A percentile compares a stretch with the other conserved stretches of the same genome.
phyloP scores from a whole-genome alignment of 108 stramenopile species.

The Cyclostephanos invisitatus region DNA sequence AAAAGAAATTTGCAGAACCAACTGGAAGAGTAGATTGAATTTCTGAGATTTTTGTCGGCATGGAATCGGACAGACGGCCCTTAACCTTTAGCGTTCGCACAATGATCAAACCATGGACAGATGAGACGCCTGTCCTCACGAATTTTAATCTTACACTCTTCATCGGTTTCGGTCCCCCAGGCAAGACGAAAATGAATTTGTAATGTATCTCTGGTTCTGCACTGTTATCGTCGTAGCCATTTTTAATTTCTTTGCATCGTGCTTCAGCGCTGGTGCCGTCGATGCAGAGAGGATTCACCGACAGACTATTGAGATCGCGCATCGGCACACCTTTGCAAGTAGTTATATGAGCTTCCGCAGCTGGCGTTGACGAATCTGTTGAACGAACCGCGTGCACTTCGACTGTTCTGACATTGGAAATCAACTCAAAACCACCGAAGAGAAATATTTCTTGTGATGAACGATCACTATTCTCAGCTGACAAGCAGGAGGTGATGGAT shows the following conservation, averaged over 20 bases:
- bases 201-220: constrained; percentile 1
- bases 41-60: constrained; percentile 6
- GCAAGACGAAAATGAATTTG: constrained; percentile 40
- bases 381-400: constrained; percentile 27
- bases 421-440: constrained; percentile 47
- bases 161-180: constrained; percentile 42
- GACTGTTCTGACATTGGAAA: constrained; percentile 29
- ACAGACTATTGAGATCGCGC: constrained; percentile 23
- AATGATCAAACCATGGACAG: constrained; percentile 14
- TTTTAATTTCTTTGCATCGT: background rate
- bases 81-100: constrained; percentile 36
- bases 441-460: constrained; percentile 20
- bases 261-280: constrained; percentile 2
- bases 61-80: constrained; percentile 26
- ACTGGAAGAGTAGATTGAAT: background rate
- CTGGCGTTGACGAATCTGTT: constrained; percentile 2
- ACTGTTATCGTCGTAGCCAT: background rate
- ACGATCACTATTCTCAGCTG: background rate
- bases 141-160: constrained; percentile 34
- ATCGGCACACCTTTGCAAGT: constrained; percentile 46
- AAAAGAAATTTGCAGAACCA: background rate
- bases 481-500: constrained; percentile 11
- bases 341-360: constrained; percentile 29
- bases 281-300: background rate
- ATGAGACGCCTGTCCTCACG: background rate